Evolutionary conservation across 2,329 filamentous ascomycete species (phyloP), one percentile per base, ranked within the genome.

Genomic region (Neopestalotiopsis sp.): DNA sequence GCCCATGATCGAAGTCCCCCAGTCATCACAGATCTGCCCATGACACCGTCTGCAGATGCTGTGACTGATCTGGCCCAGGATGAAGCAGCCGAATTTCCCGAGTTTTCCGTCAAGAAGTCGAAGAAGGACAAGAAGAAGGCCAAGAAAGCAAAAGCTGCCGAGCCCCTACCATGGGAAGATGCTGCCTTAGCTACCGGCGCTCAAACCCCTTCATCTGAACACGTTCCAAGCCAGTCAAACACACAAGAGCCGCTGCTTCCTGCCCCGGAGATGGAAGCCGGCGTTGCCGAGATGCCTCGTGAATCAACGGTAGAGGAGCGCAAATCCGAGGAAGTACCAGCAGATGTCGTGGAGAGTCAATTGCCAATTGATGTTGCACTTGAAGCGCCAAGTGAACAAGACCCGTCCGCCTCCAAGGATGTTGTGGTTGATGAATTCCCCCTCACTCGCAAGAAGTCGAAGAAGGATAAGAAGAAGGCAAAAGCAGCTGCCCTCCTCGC

Each of bases 61-160:
- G 9, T 56, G 17, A 28, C n/a, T n/a, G 40, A 2, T 34, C 30
- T 14, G n/a, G 28, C 61, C 10, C 53, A 34, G 34, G 58, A 56
- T 57, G 66, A 62, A 20, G 38, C 56, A 61, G 58, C 68, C 28
- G 72, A 75, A 30, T 59, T 69, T 63, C 69, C 61, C 58, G 73
- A 67, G 9, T 57, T 67, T 20, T 64, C 68, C 5, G 71, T 71
- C 40, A 79, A 77, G 70, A 81, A 78, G 69, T 74, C 73, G 45
- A 80, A 81, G 71, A 81, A 80, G 62, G 69, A 72, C 56, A 73
- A 73, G 61, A 72, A 74, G 56, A 81, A 80, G 62, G 69, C 70
- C 34, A 73, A 73, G 65, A 71, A 74, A 61, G 17, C 57, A 30
- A 61, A 67, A 20, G 66, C 40, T 61, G 34, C 58, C 13, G 66